phyloP scores from a whole-genome alignment of 106 monocot species.

The Hemerocallis citrina region DNA sequence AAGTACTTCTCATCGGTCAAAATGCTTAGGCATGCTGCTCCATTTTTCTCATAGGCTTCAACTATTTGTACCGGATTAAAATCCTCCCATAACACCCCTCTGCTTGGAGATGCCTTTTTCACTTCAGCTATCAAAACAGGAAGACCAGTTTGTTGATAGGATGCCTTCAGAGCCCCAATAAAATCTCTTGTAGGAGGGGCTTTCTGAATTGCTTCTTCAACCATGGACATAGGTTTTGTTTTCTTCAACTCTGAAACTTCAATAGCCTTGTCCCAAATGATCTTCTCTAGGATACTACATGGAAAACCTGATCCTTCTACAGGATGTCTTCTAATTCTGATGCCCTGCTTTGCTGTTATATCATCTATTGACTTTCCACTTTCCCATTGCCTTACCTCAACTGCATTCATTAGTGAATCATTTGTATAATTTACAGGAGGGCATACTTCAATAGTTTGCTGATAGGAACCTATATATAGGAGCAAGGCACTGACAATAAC shows the following conservation, averaged over 20 bases:
- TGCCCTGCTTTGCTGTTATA: conserved; percentile 72
- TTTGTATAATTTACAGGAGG: neutral
- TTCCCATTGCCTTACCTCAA: conserved; percentile 67
- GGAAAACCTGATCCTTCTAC: conserved; percentile 28
- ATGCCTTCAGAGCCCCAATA: conserved; percentile 48
- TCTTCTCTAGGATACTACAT: conserved; percentile 63
- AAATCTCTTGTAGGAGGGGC: conserved; percentile 74
- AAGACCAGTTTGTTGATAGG: conserved; percentile 41
- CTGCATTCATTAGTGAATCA: conserved; percentile 37
- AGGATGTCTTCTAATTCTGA: conserved; percentile 49
- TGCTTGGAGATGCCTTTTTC: conserved; percentile 85
- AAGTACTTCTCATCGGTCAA: conserved; percentile 87
- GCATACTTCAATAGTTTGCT: conserved; percentile 5
- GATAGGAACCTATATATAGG: no score
- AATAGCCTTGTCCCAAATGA: conserved; percentile 69
- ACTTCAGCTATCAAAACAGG: conserved; percentile 93
- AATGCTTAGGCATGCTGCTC: conserved; percentile 86
- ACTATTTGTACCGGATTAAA: conserved; percentile 81
- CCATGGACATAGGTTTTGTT: conserved; percentile 21
- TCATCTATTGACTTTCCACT: conserved; percentile 52
- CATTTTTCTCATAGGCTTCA: conserved; percentile 65
- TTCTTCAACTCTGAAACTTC: conserved; percentile 65
- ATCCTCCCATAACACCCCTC: conserved; percentile 65
- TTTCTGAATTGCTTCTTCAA: conserved; percentile 32
- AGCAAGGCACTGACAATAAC: no score